Evolutionary conservation across 306 rosid species (phyloP).

Genomic region (Malus asiatica): DNA sequence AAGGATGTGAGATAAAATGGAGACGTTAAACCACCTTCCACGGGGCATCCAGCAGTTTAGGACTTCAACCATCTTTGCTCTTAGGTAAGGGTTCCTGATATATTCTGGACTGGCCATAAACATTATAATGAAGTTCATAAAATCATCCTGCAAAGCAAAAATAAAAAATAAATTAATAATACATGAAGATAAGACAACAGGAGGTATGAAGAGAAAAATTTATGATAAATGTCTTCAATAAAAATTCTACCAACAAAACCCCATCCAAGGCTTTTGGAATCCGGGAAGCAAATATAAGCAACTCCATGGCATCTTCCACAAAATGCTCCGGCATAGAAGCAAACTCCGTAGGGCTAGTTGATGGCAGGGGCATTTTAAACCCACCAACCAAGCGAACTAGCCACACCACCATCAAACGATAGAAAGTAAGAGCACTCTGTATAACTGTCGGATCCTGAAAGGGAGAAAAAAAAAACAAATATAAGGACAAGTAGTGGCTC

Average conservation of each 20-base stretch:
- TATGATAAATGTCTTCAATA: background rate
- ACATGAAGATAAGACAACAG: conserved; percentile 1
- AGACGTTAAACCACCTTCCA: conserved; percentile 51
- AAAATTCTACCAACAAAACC: conserved; percentile 55
- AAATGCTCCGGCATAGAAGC: conserved; percentile 96
- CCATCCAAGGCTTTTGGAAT: conserved; percentile 98
- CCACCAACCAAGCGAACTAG: conserved; percentile 94
- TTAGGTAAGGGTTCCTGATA: conserved; percentile 83
- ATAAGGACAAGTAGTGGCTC: background rate
- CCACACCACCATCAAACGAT: conserved; percentile 90
- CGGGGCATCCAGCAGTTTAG: conserved; percentile 98
- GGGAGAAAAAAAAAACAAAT: conserved; percentile 11
- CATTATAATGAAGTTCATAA: conserved; percentile 95
- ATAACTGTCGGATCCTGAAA: conserved; percentile 69
- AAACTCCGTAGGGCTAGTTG: conserved; percentile 73
- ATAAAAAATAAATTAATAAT: background rate
- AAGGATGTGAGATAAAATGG: conserved; percentile 10
- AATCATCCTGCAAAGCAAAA: conserved; percentile 73
- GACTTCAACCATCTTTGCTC: conserved; percentile 99
- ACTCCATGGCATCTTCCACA: conserved; percentile 98
- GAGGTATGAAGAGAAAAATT: background rate
- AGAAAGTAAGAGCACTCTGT: conserved; percentile 74
- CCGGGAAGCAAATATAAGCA: conserved; percentile 90
- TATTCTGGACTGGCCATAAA: conserved; percentile 93
- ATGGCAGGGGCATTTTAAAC: conserved; percentile 89